Percentiles rank a stretch among this genome's conserved stretches.
These are phyloP conservation scores for Rosa hybrid DNA, from an alignment of 331 rosid species.

Conservation along the genomic window DNA sequence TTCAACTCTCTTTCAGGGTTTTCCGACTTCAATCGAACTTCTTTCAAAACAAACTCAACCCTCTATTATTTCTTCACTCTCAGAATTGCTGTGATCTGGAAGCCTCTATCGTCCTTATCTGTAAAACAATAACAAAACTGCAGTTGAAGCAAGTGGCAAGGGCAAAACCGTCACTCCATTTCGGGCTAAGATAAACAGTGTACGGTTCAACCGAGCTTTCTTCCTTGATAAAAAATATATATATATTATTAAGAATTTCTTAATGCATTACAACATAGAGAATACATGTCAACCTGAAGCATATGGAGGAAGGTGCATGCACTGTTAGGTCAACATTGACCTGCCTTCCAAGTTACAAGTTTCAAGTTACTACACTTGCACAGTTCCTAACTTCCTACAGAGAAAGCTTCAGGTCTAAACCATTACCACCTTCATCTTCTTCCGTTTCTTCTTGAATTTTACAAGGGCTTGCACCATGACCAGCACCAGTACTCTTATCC, in stretches of 20 bases:
- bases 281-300: not conserved
- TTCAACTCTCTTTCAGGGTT: too few relatives aligned
- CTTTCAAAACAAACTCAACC: too few relatives aligned
- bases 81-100: too few relatives aligned
- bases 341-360: not conserved
- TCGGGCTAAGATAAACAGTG: too few relatives aligned
- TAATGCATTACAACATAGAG: not conserved
- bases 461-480: constrained; percentile 30
- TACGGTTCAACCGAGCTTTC: too few relatives aligned
- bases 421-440: constrained; percentile 32
- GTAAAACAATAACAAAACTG: too few relatives aligned
- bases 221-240: not conserved
- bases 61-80: too few relatives aligned
- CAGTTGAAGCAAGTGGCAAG: too few relatives aligned
- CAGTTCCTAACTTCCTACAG: constrained; percentile 39
- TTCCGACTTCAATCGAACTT: too few relatives aligned
- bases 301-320: not conserved
- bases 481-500: too few relatives aligned
- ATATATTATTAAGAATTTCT: not conserved
- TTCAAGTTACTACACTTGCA: not conserved
- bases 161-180: too few relatives aligned
- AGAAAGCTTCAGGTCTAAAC: constrained; percentile 66
- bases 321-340: not conserved
- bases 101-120: too few relatives aligned
- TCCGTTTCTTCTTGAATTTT: constrained; percentile 9